Conservation (phyloP, 495 filamentous ascomycete species). For the Darksidea phi region DNA sequence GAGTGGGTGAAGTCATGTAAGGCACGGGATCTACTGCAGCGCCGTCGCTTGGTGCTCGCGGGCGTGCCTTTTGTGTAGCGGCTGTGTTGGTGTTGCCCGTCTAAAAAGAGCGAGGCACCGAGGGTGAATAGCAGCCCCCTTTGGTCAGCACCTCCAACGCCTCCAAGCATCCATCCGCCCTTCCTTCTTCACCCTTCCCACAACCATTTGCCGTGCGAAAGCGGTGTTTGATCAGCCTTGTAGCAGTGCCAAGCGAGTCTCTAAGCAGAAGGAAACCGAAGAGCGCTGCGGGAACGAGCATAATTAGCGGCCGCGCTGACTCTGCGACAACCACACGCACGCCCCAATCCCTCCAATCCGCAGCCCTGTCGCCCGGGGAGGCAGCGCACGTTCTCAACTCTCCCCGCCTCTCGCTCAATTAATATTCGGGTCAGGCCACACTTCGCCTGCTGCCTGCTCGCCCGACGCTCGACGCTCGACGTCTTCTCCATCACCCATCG, state of each 20-base stretch:
- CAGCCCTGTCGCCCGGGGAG: not conserved
- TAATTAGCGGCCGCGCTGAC: no score
- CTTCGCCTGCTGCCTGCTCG: slow-evolving; percentile 19
- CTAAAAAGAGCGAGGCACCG: no score
- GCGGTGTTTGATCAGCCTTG: slow-evolving; percentile 18
- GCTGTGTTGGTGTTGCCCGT: no score
- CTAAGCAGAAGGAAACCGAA: slow-evolving; percentile 5
- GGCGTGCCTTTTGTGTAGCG: no score
- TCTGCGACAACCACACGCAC: no score
- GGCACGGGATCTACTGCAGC: not conserved
- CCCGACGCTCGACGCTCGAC: not conserved
- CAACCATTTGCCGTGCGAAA: not conserved
- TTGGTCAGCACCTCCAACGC: not conserved
- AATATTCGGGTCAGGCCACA: slow-evolving; percentile 29
- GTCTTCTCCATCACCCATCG: slow-evolving; percentile 10
- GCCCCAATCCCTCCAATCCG: not conserved
- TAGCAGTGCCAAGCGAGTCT: slow-evolving; percentile 11
- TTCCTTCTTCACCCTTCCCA: not conserved
- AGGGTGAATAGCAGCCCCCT: no score
- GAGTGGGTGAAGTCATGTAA: not conserved
- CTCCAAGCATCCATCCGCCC: not conserved
- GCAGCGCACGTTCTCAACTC: slow-evolving; percentile 24
- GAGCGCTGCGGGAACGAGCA: not conserved
- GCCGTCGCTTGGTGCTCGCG: no score
- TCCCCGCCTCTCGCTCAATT: slow-evolving; percentile 16